A percentile compares a stretch with the other conserved stretches of the same genome.
Evolutionary conservation across 805 yeast genomes (phyloP).

Genomic region (Kuraishia cidri): DNA sequence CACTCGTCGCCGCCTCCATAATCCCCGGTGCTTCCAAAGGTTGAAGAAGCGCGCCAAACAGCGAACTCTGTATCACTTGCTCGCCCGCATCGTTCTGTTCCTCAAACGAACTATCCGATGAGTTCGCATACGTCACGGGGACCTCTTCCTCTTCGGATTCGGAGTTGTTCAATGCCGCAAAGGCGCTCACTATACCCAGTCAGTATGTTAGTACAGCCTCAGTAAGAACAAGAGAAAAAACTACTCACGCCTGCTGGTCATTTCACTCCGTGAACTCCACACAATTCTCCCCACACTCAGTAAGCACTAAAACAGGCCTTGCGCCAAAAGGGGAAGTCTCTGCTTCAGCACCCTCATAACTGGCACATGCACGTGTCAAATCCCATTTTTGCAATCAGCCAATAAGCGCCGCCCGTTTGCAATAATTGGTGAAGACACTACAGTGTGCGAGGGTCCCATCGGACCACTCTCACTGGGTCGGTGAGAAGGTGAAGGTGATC

Average conservation of each 20-base stretch:
- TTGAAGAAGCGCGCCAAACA: neutral
- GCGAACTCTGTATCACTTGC: neutral
- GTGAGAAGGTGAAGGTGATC: too few relatives aligned
- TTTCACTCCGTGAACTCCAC: neutral
- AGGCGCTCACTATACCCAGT: constrained; percentile 14
- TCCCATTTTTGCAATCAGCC: too few relatives aligned
- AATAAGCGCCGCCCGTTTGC: too few relatives aligned
- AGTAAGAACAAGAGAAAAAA: neutral
- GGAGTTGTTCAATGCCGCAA: constrained; percentile 19
- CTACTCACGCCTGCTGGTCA: neutral
- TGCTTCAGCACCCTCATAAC: too few relatives aligned
- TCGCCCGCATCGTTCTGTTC: neutral
- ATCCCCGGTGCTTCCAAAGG: neutral
- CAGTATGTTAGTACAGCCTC: neutral
- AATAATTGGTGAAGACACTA: too few relatives aligned
- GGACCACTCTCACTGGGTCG: too few relatives aligned
- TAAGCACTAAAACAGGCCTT: too few relatives aligned
- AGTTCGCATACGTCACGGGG: neutral
- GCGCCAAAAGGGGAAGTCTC: too few relatives aligned
- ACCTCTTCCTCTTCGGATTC: constrained; percentile 8
- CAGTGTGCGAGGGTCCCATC: too few relatives aligned
- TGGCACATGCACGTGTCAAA: too few relatives aligned
- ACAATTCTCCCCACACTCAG: too few relatives aligned
- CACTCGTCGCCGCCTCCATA: neutral
- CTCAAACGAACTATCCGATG: neutral